Evolutionary conservation across 1,139 yeast genomes (phyloP), one percentile per base, ranked within the genome.

Genomic region (Yamadazyma diospyri): DNA sequence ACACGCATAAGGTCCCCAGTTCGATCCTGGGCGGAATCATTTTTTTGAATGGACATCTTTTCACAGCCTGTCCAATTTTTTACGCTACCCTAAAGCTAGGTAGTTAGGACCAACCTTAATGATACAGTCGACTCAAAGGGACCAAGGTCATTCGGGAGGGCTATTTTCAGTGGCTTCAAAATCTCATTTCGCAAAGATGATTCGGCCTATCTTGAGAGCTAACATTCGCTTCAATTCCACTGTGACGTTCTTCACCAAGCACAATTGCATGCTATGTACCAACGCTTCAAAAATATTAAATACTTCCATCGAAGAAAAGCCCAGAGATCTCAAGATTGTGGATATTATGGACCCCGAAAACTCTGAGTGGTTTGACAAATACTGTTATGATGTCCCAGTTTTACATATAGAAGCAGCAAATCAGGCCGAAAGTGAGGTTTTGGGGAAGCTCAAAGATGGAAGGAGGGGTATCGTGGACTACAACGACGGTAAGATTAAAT

Each of bases 1-100:
- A 86, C 95, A 86, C 95, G 95, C 95, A 83, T 89, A 83, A 85
- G 89, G 95, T 87, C 95, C 95, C 95, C 95, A 85, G 96, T 87
- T 87, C 96, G 95, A 87, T 83, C 95, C 96, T 86, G 96, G 95
- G 95, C 87, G 82, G 78, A 84, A 83, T 84, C 95, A 87, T 53
- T 55, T 44, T 44, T 54, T 57, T 47, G n/a, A n/a, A n/a, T n/a
- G n/a, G n/a, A n/a, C n/a, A n/a, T n/a, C n/a, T n/a, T n/a, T n/a
- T n/a, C n/a, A n/a, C n/a, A n/a, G n/a, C n/a, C n/a, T n/a, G n/a
- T n/a, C n/a, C n/a, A n/a, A n/a, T n/a, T n/a, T n/a, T n/a, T n/a
- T n/a, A n/a, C n/a, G n/a, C n/a, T n/a, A n/a, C n/a, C n/a, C n/a
- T n/a, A n/a, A n/a, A n/a, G n/a, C n/a, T n/a, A n/a, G n/a, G n/a